A percentile compares a stretch with the other conserved stretches of the same genome.
These are phyloP conservation scores for Neoscytalidium dimidiatum DNA, from an alignment of 2,329 filamentous ascomycete genomes.

Conservation along the genomic window DNA sequence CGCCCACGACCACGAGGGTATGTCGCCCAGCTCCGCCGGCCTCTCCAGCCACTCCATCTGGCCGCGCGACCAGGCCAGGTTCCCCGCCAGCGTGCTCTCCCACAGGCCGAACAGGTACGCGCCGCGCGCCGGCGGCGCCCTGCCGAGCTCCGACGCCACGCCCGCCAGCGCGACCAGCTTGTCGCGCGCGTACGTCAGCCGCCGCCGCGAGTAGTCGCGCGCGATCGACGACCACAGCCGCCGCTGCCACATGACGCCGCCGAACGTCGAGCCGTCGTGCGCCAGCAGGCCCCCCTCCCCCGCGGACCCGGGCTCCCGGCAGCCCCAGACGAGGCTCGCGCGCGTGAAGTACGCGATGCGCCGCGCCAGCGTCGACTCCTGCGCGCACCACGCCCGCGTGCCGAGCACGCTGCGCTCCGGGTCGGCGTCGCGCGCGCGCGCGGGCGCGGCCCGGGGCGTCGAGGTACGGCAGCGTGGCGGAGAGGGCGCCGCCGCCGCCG, in stretches of 20 bases:
- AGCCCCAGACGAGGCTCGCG: neutral
- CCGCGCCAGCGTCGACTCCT: neutral
- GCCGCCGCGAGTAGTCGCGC: neutral
- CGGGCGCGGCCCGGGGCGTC: neutral
- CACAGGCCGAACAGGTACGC: neutral
- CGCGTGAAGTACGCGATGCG: neutral
- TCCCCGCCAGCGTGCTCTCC: neutral
- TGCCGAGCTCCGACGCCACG: neutral
- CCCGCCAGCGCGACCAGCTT: neutral
- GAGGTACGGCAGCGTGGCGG: neutral
- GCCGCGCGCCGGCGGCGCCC: neutral
- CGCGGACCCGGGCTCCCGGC: neutral
- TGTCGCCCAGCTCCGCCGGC: neutral
- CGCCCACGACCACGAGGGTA: constrained; percentile 9
- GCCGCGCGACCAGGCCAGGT: neutral
- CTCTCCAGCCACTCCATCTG: neutral
- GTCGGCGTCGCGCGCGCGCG: too few species aligned
- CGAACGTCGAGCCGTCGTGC: neutral
- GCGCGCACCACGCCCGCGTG: neutral
- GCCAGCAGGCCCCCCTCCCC: neutral
- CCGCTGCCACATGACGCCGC: neutral
- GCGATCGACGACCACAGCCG: neutral
- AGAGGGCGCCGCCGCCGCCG: neutral
- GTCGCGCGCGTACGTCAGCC: neutral
- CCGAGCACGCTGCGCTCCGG: neutral